A percentile compares a stretch with the other conserved stretches of the same genome.
phyloP scores from a whole-genome alignment of 2,329 filamentous ascomycete genomes.

The Arachnopeziza araneosa region DNA sequence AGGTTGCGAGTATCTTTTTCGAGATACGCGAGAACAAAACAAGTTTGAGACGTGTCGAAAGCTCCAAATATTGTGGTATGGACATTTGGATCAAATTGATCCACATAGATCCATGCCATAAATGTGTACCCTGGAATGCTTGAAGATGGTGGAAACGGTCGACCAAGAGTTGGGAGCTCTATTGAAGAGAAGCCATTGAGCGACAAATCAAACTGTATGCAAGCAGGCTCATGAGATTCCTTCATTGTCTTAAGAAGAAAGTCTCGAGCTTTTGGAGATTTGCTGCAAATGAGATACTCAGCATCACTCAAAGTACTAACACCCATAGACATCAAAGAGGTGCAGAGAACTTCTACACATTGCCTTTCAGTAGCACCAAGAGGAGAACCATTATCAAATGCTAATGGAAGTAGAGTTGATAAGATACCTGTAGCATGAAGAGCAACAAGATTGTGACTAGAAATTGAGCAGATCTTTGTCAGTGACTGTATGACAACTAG shows the following conservation, averaged over 20 bases:
- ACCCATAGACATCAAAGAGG: conserved; percentile 66
- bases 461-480: conserved; percentile 49
- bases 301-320: conserved; percentile 78
- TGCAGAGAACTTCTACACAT: conserved; percentile 61
- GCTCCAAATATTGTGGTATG: conserved; percentile 96
- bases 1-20: conserved; percentile 92
- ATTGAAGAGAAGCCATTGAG: conserved; percentile 83
- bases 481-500: conserved; percentile 51
- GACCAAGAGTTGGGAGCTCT: conserved; percentile 80
- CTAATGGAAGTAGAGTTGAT: conserved; percentile 57
- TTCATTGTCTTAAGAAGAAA: conserved; percentile 72
- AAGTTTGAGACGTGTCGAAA: conserved; percentile 86
- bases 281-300: conserved; percentile 59
- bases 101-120: conserved; percentile 81
- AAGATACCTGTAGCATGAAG: conserved; percentile 69
- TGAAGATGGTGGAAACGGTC: conserved; percentile 74
- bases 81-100: conserved; percentile 74
- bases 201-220: conserved; percentile 91
- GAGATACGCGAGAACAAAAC: conserved; percentile 88
- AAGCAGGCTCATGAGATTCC: conserved; percentile 70
- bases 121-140: conserved; percentile 81
- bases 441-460: conserved; percentile 62
- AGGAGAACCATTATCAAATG: conserved; percentile 48
- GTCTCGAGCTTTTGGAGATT: conserved; percentile 51
- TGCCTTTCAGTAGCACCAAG: conserved; percentile 51